Base-by-base conservation (phyloP, 2,329 filamentous ascomycete species). In the Verticillium albo-atrum region DNA sequence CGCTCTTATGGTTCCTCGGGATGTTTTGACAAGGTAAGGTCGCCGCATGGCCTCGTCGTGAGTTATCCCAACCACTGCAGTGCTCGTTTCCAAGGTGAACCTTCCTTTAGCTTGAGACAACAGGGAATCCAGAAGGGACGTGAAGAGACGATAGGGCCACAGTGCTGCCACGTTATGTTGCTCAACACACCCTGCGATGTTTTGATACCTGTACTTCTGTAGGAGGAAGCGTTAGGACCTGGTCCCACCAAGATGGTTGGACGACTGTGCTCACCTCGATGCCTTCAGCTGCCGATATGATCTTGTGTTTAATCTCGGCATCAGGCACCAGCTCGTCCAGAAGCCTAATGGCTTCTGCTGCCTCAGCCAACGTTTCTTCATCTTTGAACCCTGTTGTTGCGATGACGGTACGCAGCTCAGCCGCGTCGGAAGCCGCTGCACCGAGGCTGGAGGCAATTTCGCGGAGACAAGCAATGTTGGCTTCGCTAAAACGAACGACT, bases 51-150 rank as follows among this genome's bases (percentile, higher is more conserved):
- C 37, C 25, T 51, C 26, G 14, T 30, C 55, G 14, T 34, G 37
- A 3, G 15, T 37, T 2, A 57, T 26, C 23, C 17, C 26, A 4
- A 27, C n/a, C 3, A 57, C 37, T 14, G 55, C 35, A 20, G 55
- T 57, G 25, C 50, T 51, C 2, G 55, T 57, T 20, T 57, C 55
- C 10, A 57, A 15, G 17, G 23, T n/a, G 28, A 57, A 54, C 5
- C 51, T 12, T 17, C 15, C 26, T 23, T 25, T 25, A 17, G 28
- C 26, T 28, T 54, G 17, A 12, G 4, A 7, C 10, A 10, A 12
- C 23, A 54, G n/a, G 10, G 71, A 75, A 42, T 67, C 72, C 25
- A 73, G 69, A 64, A 58, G 71, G 54, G 68, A 70, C 17, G 50
- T 74, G 67, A 55, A 30, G 10, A 54, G 26, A 25, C 51, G 26